These are phyloP conservation scores for Paramecium sexaurelia DNA, from an alignment of 73 alveolate species.

Conservation along the genomic window DNA sequence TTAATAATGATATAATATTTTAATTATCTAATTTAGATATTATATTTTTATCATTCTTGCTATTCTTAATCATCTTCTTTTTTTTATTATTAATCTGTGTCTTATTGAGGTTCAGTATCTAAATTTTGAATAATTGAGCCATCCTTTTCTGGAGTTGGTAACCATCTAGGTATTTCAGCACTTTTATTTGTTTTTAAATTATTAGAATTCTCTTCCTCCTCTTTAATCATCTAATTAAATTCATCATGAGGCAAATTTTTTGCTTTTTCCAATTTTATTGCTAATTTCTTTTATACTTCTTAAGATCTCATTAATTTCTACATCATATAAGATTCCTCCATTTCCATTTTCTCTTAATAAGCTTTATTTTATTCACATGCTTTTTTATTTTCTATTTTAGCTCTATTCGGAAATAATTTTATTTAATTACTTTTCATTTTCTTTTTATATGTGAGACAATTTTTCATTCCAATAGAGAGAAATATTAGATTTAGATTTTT, in stretches of 20 bases:
- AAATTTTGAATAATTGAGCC: neutral
- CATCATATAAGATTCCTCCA: slow-evolving; percentile 34
- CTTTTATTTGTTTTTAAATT: neutral
- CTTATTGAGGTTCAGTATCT: slow-evolving; percentile 3
- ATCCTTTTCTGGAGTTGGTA: slow-evolving; percentile 58
- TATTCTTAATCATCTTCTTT: neutral
- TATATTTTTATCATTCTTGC: neutral
- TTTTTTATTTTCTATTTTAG: neutral
- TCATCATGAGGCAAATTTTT: slow-evolving; percentile 29
- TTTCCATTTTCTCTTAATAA: neutral
- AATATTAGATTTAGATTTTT: slow-evolving; percentile 49
- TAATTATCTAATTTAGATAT: neutral
- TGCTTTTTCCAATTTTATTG: slow-evolving; percentile 27
- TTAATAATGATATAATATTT: no score
- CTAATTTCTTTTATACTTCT: slow-evolving; percentile 48
- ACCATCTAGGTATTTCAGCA: slow-evolving; percentile 35
- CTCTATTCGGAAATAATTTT: neutral
- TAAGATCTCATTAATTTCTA: neutral
- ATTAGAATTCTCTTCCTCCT: slow-evolving; percentile 5
- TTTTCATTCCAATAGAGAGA: slow-evolving; percentile 49
- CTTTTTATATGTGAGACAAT: neutral
- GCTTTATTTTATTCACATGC: neutral
- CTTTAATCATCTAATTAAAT: slow-evolving; percentile 1
- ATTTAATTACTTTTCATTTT: neutral
- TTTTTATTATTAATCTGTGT: neutral